Base-by-base conservation (phyloP, 768 basidiomycete species). In the Mrakia blollopis region DNA sequence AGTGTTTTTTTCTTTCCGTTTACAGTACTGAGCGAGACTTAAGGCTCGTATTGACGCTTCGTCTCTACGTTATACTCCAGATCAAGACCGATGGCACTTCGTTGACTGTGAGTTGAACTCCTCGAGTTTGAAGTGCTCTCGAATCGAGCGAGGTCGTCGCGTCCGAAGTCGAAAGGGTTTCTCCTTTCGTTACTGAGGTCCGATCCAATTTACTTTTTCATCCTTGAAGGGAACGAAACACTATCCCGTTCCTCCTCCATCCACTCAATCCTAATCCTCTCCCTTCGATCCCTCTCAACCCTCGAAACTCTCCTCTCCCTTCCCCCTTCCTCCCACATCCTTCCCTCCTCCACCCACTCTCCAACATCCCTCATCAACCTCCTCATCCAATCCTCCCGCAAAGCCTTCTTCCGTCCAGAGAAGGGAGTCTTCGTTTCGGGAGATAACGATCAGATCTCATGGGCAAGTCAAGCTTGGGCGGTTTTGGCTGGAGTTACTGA, bases 391-490 rank as follows among this genome's bases (percentile, higher is more conserved):
- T 77, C 79, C 23, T 70, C 74, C 25, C 78, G 76, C 28, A 41
- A 32, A 41, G 71, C 74, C 35, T 74, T 78, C 52, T 81, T 74
- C 74, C 79, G 80, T 67, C 41, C 71, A 11, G 62, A 50, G 0
- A 50, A n/a, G 23, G 65, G 67, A 23, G 65, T 74, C 1, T 81
- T 77, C 61, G 50, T 81, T n/a, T 77, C 74, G 25, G 81, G 81
- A 0, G 52, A 47, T 11, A 68, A 78, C 2, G 68, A 47, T 18
- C 80, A 81, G 65, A 63, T 81, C 70, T 78, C 76, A 52, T 81
- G 81, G 81, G 81, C 79, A 21, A 67, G 60, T 57, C 78, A 80
- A 70, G 78, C 81, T 0, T 81, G 79, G 79, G 79, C 80, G 8
- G 80, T 81, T 39, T 69, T 81, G 30, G 80, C 79, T 8, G 81